Conservation (phyloP, 139 green algal species). For the Chlorella sp. region DNA sequence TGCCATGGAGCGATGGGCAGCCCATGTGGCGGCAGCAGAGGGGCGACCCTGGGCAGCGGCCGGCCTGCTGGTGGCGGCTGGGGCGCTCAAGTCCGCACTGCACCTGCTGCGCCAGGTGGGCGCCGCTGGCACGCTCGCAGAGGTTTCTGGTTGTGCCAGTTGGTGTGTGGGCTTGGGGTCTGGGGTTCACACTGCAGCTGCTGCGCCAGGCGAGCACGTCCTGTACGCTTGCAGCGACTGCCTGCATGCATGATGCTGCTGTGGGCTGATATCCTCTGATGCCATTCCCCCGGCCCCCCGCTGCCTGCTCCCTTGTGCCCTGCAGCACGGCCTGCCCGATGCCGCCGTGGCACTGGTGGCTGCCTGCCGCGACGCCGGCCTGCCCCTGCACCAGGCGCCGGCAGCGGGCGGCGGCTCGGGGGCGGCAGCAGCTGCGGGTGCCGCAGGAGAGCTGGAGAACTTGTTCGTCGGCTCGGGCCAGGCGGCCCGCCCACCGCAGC, state of each 20-base stretch:
- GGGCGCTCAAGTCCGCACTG: slow-evolving; percentile 38
- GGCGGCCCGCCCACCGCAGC: neutral
- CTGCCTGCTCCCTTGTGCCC: neutral
- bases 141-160: too few species aligned
- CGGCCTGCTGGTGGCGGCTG: slow-evolving; percentile 46
- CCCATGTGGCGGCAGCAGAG: slow-evolving; percentile 51
- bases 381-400: slow-evolving; percentile 10
- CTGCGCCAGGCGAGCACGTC: too few species aligned
- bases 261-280: neutral
- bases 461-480: slow-evolving; percentile 2
- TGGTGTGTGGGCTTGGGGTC: too few species aligned
- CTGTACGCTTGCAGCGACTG: neutral
- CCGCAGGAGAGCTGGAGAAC: slow-evolving; percentile 29
- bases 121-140: too few species aligned
- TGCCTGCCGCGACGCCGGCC: slow-evolving; percentile 48
- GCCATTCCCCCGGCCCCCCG: neutral
- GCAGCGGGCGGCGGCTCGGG: neutral
- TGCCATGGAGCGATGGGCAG: slow-evolving; percentile 71
- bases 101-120: slow-evolving; percentile 56
- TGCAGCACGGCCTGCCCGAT: slow-evolving; percentile 55
- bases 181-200: neutral
- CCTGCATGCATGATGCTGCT: neutral
- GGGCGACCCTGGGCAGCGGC: slow-evolving; percentile 49
- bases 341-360: slow-evolving; percentile 58
- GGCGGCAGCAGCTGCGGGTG: neutral